Conservation (phyloP, 495 filamentous ascomycete genomes). For the Cryomyces antarcticus region DNA sequence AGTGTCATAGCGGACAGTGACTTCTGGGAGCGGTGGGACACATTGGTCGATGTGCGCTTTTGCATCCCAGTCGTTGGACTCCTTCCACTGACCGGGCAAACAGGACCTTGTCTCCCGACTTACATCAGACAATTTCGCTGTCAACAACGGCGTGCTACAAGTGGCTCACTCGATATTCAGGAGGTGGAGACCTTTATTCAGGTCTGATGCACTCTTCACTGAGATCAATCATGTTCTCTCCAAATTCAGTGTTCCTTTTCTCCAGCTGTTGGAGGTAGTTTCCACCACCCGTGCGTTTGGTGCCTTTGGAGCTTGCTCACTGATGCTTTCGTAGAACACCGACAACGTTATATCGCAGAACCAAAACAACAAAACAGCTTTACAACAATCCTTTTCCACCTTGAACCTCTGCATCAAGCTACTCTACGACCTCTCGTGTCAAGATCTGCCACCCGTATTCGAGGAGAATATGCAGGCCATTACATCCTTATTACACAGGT, state of each 20-base stretch:
- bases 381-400: constrained; percentile 59
- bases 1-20: constrained; percentile 95
- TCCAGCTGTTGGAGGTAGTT: constrained; percentile 52
- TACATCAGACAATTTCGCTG: constrained; percentile 48
- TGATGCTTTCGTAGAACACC: constrained; percentile 34
- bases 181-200: constrained; percentile 82
- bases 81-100: not conserved
- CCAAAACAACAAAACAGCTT: constrained; percentile 44
- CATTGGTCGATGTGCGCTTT: constrained; percentile 49
- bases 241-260: constrained; percentile 63
- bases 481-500: constrained; percentile 68
- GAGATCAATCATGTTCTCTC: constrained; percentile 88
- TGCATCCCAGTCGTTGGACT: not conserved
- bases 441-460: constrained; percentile 86
- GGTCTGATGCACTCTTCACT: constrained; percentile 71
- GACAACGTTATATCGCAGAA: constrained; percentile 60
- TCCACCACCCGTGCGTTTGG: too few relatives aligned
- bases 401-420: constrained; percentile 76
- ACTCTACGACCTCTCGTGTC: constrained; percentile 86
- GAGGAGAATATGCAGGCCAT: constrained; percentile 65
- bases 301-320: not conserved
- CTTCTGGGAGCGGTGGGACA: constrained; percentile 91
- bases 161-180: constrained; percentile 97
- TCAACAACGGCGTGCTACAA: constrained; percentile 84
- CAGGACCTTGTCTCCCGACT: constrained; percentile 79